Conservation (phyloP, 139 green algal genomes). For the Raphidocelis subcapitata region DNA sequence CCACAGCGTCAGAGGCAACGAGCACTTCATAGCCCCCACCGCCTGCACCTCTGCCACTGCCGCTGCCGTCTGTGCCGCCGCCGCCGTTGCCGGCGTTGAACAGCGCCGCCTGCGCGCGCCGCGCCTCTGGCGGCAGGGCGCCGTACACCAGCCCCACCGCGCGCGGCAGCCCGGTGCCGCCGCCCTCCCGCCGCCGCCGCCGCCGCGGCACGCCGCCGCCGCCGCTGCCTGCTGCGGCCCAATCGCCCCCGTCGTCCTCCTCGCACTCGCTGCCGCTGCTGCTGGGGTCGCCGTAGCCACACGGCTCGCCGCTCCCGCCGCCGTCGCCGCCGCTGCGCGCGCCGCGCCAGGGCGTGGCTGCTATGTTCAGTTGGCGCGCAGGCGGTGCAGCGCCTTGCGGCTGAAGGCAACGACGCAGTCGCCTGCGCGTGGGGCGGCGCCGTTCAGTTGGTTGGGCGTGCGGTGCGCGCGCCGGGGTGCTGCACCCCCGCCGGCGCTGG, state of each 20-base stretch:
- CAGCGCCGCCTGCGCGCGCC: constrained; percentile 75
- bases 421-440: constrained; percentile 31
- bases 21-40: constrained; percentile 56
- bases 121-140: constrained; percentile 81
- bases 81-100: too few relatives aligned
- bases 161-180: not conserved
- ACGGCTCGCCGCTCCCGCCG: not conserved
- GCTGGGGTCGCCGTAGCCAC: not conserved
- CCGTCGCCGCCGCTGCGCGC: not conserved
- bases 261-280: not conserved
- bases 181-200: constrained; percentile 16
- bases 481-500: too few relatives aligned
- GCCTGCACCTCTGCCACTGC: not conserved
- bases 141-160: constrained; percentile 83
- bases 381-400: constrained; percentile 17
- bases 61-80: too few relatives aligned
- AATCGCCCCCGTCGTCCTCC: not conserved
- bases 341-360: not conserved
- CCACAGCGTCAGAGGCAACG: constrained; percentile 94
- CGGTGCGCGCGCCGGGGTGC: too few relatives aligned
- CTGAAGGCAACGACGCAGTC: constrained; percentile 96
- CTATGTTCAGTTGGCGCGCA: not conserved
- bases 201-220: constrained; percentile 8
- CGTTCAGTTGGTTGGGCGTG: too few relatives aligned
- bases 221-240: not conserved